These are phyloP conservation scores for Polyporus tsugae DNA, from an alignment of 1,284 basidiomycete species.

Conservation along the genomic window DNA sequence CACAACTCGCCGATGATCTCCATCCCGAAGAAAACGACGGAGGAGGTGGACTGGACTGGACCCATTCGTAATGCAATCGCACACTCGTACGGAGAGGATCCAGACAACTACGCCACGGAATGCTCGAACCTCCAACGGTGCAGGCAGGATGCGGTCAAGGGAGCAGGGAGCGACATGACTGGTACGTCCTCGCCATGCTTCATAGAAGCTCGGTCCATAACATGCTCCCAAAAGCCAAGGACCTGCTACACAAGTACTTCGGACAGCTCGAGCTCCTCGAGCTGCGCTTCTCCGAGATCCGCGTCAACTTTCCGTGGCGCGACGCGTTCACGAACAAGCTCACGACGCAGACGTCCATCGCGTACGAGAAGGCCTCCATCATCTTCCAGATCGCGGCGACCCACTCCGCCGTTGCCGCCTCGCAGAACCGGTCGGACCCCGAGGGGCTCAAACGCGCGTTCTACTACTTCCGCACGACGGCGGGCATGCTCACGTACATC, in stretches of 20 bases:
- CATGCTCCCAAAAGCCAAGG: constrained; percentile 70
- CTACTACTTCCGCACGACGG: constrained; percentile 91
- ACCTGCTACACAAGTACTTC: constrained; percentile 99
- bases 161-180: constrained; percentile 93
- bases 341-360: constrained; percentile 95
- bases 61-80: constrained; percentile 89
- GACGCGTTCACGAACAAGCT: constrained; percentile 96
- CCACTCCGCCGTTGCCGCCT: constrained; percentile 88
- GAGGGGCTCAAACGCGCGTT: constrained; percentile 97
- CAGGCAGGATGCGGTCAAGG: constrained; percentile 94
- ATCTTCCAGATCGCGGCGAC: constrained; percentile 97
- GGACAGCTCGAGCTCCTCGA: constrained; percentile 98
- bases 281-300: constrained; percentile 95
- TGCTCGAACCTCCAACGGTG: constrained; percentile 87
- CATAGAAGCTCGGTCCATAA: neutral
- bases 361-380: constrained; percentile 98
- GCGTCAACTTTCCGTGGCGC: constrained; percentile 95
- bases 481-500: constrained; percentile 98
- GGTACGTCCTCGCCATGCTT: constrained; percentile 57
- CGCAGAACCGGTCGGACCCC: constrained; percentile 85
- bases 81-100: constrained; percentile 93
- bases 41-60: constrained; percentile 91
- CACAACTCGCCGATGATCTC: constrained; percentile 85
- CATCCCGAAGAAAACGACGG: constrained; percentile 81
- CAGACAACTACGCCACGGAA: constrained; percentile 88